phyloP scores from a whole-genome alignment of 129 eudicot genomes.

The Arctium lappa region DNA sequence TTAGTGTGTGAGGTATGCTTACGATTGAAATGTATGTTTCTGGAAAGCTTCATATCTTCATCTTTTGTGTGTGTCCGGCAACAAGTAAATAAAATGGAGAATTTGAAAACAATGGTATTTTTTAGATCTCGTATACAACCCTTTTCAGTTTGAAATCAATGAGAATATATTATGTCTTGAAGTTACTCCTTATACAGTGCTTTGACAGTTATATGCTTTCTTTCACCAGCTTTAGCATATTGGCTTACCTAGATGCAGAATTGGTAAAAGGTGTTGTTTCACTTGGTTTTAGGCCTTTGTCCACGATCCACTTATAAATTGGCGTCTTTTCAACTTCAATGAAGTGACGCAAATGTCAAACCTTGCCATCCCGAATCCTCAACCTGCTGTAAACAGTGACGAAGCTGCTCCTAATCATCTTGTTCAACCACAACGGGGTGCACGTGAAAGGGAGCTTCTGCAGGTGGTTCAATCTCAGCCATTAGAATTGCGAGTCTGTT shows the following conservation, averaged over 20 bases:
- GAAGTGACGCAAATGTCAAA: constrained; percentile 91
- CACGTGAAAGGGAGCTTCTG: constrained; percentile 87
- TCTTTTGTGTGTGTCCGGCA: too few relatives aligned
- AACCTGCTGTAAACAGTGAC: constrained; percentile 64
- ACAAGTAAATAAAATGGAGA: too few relatives aligned
- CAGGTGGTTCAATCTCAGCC: constrained; percentile 49
- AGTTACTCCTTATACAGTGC: background rate
- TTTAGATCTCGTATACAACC: too few relatives aligned
- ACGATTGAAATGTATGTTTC: background rate
- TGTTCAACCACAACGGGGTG: constrained; percentile 88
- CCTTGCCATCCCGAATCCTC: constrained; percentile 52
- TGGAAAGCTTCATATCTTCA: too few relatives aligned
- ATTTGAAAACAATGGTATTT: too few relatives aligned
- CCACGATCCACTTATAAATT: constrained; percentile 95
- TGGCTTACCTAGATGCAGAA: background rate
- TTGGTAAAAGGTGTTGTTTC: background rate
- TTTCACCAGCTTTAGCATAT: background rate
- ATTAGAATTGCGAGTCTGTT: background rate
- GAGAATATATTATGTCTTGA: too few relatives aligned
- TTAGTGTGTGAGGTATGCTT: background rate
- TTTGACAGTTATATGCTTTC: background rate
- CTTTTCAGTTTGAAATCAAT: too few relatives aligned
- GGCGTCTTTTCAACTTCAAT: constrained; percentile 97
- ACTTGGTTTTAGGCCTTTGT: constrained; percentile 74
- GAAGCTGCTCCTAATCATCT: constrained; percentile 58